A percentile compares a stretch with the other conserved stretches of the same genome.
These are phyloP conservation scores for Sarocladium kiliense DNA, from an alignment of 2,329 filamentous ascomycete genomes.

Conservation along the genomic window DNA sequence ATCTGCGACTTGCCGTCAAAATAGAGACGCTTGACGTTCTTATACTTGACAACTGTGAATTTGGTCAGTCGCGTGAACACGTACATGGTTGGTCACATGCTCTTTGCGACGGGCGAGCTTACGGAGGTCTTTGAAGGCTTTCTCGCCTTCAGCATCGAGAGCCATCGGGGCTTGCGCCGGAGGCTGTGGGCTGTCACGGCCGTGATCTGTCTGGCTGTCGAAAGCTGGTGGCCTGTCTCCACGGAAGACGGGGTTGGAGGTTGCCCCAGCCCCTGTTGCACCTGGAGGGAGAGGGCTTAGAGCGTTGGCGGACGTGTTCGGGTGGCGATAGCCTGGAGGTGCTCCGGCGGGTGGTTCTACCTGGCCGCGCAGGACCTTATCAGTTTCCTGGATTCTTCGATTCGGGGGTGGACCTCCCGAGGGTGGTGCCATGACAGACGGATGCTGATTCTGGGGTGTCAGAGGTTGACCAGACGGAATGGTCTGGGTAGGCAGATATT, in stretches of 20 bases:
- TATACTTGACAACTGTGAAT: slow-evolving; percentile 79
- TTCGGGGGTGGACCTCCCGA: slow-evolving; percentile 35
- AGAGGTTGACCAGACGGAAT: slow-evolving; percentile 22
- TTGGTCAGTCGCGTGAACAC: slow-evolving; percentile 23
- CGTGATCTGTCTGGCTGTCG: slow-evolving; percentile 42
- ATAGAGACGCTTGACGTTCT: slow-evolving; percentile 96
- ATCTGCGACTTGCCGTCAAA: slow-evolving; percentile 94
- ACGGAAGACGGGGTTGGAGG: slow-evolving; percentile 33
- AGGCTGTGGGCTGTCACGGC: slow-evolving; percentile 53
- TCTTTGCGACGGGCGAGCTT: slow-evolving; percentile 28
- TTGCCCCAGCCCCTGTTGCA: slow-evolving; percentile 20
- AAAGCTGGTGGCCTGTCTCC: slow-evolving; percentile 35
- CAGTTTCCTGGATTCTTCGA: slow-evolving; percentile 45
- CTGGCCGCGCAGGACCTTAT: slow-evolving; percentile 38
- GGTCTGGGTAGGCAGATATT: not conserved
- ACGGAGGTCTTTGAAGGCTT: slow-evolving; percentile 54
- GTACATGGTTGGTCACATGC: slow-evolving; percentile 12
- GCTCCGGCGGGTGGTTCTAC: slow-evolving; percentile 39
- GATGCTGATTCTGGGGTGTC: slow-evolving; percentile 24
- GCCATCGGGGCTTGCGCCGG: slow-evolving; percentile 27
- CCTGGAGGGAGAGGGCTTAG: slow-evolving; percentile 40
- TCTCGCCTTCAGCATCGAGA: slow-evolving; percentile 43
- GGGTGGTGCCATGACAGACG: slow-evolving; percentile 42
- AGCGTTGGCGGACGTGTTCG: slow-evolving; percentile 36
- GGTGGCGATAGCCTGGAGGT: slow-evolving; percentile 48